These are phyloP conservation scores for Candida gorgasii DNA, from an alignment of 805 yeast species.

Conservation along the genomic window DNA sequence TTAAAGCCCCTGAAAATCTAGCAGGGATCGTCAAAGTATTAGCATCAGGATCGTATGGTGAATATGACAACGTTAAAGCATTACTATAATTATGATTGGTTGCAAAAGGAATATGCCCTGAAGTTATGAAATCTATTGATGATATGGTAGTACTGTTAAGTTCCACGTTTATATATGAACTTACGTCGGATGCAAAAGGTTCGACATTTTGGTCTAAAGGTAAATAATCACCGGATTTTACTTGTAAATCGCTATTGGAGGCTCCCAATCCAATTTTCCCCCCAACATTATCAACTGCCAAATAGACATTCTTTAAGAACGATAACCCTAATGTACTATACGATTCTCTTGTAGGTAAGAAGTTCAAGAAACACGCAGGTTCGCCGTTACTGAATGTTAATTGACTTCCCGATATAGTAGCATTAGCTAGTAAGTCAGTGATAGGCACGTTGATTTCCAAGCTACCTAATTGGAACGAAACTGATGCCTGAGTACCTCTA, in stretches of 20 bases:
- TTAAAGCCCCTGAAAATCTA: constrained; percentile 18
- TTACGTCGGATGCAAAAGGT: neutral
- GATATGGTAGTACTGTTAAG: constrained; percentile 1
- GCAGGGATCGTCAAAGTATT: constrained; percentile 15
- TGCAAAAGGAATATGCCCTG: constrained; percentile 16
- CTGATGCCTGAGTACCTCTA: constrained; percentile 46
- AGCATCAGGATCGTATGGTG: constrained; percentile 4
- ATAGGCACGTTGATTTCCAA: constrained; percentile 52
- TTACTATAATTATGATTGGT: neutral
- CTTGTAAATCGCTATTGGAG: constrained; percentile 29
- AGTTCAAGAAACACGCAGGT: constrained; percentile 55
- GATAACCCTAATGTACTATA: constrained; percentile 59
- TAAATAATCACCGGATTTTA: constrained; percentile 13
- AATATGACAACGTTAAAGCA: constrained; percentile 9
- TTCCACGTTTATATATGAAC: constrained; percentile 1
- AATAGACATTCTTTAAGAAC: constrained; percentile 51
- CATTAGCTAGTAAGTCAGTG: constrained; percentile 43
- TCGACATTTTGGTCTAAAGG: neutral
- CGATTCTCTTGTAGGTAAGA: constrained; percentile 53
- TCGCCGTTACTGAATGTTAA: constrained; percentile 55
- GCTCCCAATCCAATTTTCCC: constrained; percentile 57
- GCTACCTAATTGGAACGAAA: constrained; percentile 56
- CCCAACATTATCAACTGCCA: constrained; percentile 67
- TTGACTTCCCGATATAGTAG: constrained; percentile 32
- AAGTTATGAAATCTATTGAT: constrained; percentile 11